phyloP scores from a whole-genome alignment of 371 early-diverging fungal species.

The Mortierella polycephala region DNA sequence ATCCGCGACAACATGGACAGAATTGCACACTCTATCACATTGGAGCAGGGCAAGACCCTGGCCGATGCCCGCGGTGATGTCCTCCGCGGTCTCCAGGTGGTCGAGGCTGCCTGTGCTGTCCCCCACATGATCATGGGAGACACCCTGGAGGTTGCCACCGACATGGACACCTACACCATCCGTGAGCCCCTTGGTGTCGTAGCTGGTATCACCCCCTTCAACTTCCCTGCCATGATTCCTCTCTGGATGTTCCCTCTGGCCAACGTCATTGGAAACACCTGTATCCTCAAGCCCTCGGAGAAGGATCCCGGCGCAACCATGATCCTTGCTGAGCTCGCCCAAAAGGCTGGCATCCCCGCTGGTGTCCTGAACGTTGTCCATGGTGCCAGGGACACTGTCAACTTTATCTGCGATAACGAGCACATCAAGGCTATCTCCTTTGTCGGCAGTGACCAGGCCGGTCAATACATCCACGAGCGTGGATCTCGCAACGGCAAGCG shows the following conservation, averaged over 20 bases:
- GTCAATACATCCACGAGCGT: conserved; percentile 88
- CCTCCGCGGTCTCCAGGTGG: conserved; percentile 90
- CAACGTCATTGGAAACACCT: conserved; percentile 91
- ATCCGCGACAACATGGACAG: conserved; percentile 87
- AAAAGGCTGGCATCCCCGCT: conserved; percentile 93
- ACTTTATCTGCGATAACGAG: conserved; percentile 91
- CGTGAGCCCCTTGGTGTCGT: conserved; percentile 96
- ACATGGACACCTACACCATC: conserved; percentile 97
- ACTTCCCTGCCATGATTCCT: conserved; percentile 98
- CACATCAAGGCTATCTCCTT: conserved; percentile 94
- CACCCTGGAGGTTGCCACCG: conserved; percentile 85
- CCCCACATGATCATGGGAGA: conserved; percentile 88
- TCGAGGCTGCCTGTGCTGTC: conserved; percentile 89
- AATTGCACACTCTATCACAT: conserved; percentile 87
- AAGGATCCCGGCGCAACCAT: conserved; percentile 96
- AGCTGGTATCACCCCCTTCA: conserved; percentile 96
- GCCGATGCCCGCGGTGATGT: conserved; percentile 94
- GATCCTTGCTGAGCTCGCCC: conserved; percentile 91
- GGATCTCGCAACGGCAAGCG: conserved; percentile 94
- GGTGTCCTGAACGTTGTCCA: conserved; percentile 97
- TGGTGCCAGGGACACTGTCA: conserved; percentile 89
- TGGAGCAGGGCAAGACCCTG: conserved; percentile 96
- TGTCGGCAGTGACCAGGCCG: conserved; percentile 93
- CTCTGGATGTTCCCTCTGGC: conserved; percentile 98
- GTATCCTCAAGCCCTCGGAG: conserved; percentile 94